Evolutionary conservation across 2,329 filamentous ascomycete genomes (phyloP).

Genomic region (Hypoxylon sp.): DNA sequence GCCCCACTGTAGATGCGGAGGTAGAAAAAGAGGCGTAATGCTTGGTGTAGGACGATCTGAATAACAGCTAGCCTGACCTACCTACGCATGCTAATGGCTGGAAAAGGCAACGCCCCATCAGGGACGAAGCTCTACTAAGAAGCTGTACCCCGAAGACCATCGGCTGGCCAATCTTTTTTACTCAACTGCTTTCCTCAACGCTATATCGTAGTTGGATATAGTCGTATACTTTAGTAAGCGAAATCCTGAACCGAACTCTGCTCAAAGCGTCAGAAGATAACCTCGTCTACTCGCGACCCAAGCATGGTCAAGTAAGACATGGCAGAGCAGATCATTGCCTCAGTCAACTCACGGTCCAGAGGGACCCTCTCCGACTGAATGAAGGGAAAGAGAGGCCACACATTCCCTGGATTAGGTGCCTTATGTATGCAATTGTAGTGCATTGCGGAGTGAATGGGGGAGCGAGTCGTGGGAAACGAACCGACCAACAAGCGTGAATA

Average conservation of each 20-base stretch:
- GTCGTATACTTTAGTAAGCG: slow-evolving; percentile 24
- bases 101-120: background rate
- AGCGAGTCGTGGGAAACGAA: background rate
- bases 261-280: background rate
- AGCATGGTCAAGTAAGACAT: background rate
- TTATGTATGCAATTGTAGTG: background rate
- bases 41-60: background rate
- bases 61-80: slow-evolving; percentile 2
- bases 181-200: slow-evolving; percentile 1
- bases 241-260: background rate
- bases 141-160: background rate
- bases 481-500: background rate
- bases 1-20: slow-evolving; percentile 9
- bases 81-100: slow-evolving; percentile 3
- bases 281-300: background rate
- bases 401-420: background rate
- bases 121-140: background rate
- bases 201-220: background rate
- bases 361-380: background rate
- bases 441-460: background rate
- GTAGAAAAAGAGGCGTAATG: background rate
- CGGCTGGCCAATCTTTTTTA: background rate
- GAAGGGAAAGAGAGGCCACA: background rate
- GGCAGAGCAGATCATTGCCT: background rate
- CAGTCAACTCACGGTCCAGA: background rate